Evolutionary conservation across 345 rosid species (phyloP).

Genomic region (Populus davidiana): DNA sequence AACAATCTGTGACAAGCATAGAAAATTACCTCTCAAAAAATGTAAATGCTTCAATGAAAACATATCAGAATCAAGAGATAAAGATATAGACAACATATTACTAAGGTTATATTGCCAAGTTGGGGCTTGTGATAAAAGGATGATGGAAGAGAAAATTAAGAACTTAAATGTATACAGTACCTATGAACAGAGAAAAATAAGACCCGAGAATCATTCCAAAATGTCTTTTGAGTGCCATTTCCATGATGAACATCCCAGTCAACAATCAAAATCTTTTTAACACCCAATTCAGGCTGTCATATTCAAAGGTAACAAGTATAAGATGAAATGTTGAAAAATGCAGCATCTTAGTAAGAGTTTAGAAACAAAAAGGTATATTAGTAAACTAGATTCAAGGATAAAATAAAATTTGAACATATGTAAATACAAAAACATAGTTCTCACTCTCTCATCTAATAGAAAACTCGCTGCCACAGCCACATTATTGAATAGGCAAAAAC

Average conservation of each 20-base stretch:
- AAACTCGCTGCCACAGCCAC: conserved; percentile 81
- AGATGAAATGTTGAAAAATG: background rate
- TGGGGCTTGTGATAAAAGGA: background rate
- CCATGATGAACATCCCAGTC: conserved; percentile 99
- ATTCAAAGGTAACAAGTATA: background rate
- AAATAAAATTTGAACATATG: background rate
- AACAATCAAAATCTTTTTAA: conserved; percentile 79
- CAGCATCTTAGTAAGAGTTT: conserved; percentile 3
- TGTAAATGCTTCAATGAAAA: background rate
- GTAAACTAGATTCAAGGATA: background rate
- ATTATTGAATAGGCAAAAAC: conserved; percentile 90
- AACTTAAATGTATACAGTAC: conserved; percentile 30
- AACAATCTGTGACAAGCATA: conserved; percentile 1
- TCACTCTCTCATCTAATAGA: conserved; percentile 65
- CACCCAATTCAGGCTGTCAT: conserved; percentile 61
- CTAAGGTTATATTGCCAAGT: background rate
- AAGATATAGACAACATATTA: background rate
- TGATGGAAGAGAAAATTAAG: background rate
- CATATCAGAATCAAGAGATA: conserved; percentile 5
- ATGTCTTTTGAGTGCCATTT: conserved; percentile 87
- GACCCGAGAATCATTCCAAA: conserved; percentile 88
- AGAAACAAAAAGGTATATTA: background rate
- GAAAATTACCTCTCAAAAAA: background rate
- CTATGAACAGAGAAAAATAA: conserved; percentile 97
- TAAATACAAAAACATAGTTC: conserved; percentile 14